Conservation (phyloP, 164 flowering plant species). For the Chloranthus sessilifolius region DNA sequence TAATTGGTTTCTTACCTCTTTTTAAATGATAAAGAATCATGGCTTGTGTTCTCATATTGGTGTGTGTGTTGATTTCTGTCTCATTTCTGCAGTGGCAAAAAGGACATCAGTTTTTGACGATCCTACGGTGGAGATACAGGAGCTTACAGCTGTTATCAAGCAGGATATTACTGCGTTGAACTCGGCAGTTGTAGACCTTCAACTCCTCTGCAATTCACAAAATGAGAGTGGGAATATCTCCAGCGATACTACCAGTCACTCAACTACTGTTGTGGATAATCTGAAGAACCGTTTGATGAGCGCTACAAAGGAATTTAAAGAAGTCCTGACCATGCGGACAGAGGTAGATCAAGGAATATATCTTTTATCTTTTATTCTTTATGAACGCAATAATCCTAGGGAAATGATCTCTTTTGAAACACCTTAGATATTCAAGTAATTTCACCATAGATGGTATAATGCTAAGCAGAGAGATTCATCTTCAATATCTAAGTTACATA, state of each 20-base stretch:
- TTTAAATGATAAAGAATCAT: too few species aligned
- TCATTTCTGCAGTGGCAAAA: conserved; percentile 90
- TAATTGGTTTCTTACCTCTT: too few species aligned
- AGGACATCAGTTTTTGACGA: conserved; percentile 97
- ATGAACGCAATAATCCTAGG: background rate
- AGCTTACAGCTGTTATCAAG: conserved; percentile 89
- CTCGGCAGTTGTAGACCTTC: conserved; percentile 90
- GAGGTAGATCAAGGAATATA: conserved; percentile 45
- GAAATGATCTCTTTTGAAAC: too few species aligned
- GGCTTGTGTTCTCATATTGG: too few species aligned
- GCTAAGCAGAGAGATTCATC: too few species aligned
- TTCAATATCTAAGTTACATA: too few species aligned
- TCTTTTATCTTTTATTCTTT: background rate
- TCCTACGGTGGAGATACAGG: conserved; percentile 92
- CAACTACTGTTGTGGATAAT: conserved; percentile 91
- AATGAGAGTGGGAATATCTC: conserved; percentile 71
- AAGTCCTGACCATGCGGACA: conserved; percentile 94
- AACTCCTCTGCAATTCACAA: conserved; percentile 68
- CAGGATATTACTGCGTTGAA: conserved; percentile 95
- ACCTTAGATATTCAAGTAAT: too few species aligned
- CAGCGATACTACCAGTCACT: conserved; percentile 78
- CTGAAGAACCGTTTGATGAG: conserved; percentile 90
- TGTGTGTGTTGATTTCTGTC: too few species aligned
- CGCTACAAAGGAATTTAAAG: conserved; percentile 94
- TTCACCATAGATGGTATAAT: too few species aligned